Base-by-base conservation (phyloP, 208 protist species). In the Crithidia bombi region DNA sequence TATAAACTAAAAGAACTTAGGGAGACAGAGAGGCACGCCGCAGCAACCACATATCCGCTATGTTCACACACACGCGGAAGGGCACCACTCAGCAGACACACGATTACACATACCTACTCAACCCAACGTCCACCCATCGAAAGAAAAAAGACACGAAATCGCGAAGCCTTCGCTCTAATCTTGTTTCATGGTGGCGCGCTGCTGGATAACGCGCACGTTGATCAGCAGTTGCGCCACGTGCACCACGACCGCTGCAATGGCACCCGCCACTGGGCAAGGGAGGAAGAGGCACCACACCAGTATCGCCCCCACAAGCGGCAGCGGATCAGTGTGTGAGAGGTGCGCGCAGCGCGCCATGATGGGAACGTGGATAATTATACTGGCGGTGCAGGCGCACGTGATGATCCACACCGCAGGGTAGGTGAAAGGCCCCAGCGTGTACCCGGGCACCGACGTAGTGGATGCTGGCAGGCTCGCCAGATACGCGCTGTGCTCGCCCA, bases 401-500 rank as follows among this genome's bases (percentile, higher is more conserved):
- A 97, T 85, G 66, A 84, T 82, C 90, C 90, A 96, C 15, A 96
- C 43, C 11, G 89, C 86, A 1, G 85, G 83, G 63, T 94, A 96
- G n/a, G 78, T 80, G 56, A 96, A 79, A 7, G 83, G 85, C 0
- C 85, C 91, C 28, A 81, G 75, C 10, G 79, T 81, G 65, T 89
- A 94, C 35, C 79, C 73, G 15, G 70, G 54, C 26, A 86, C 69
- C 9, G 68, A 55, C 14, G 72, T 76, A 21, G 63, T 65, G 9
- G 59, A 61, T 26, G 54, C 49, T 67, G n/a, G 72, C 59, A 43
- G 36, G 33, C 61, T 39, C 23, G 15, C 69, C 55, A 89, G 69
- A 54, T 82, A 64, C 6, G 61, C 55, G 55, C 59, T 82, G 79
- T 95, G 87, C 50, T 55, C 49, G 11, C 75, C 65, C 44, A 97